Evolutionary conservation across 208 protist genomes (phyloP).

Genomic region (Crithidia expoeki): DNA sequence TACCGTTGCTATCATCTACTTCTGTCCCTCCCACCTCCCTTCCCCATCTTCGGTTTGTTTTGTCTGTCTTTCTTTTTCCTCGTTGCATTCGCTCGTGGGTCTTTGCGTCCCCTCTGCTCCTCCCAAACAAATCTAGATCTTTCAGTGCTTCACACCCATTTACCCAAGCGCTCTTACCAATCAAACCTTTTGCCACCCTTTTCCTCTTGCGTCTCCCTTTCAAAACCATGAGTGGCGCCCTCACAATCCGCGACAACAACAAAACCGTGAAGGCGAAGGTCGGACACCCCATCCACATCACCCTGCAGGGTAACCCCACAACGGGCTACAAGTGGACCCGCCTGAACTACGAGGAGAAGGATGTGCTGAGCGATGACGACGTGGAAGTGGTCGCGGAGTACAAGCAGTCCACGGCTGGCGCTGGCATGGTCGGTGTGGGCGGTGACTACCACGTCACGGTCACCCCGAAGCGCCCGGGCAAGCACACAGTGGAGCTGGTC

Average conservation of each 20-base stretch:
- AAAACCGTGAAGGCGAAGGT: conserved; percentile 25
- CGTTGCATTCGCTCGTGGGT: no score
- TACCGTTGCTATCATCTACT: no score
- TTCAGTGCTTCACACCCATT: neutral
- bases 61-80: no score
- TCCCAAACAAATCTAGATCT: no score
- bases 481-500: conserved; percentile 43
- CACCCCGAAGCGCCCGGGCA: conserved; percentile 34
- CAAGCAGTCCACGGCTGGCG: neutral
- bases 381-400: conserved; percentile 28
- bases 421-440: conserved; percentile 42
- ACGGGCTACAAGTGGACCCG: conserved; percentile 74
- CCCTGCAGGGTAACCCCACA: conserved; percentile 66
- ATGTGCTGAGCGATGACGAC: conserved; percentile 27
- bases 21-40: no score
- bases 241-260: conserved; percentile 37
- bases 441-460: conserved; percentile 51
- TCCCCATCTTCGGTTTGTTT: no score
- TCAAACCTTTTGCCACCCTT: conserved; percentile 4
- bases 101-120: no score
- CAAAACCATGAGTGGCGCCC: conserved; percentile 4
- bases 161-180: neutral
- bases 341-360: conserved; percentile 23
- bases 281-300: conserved; percentile 35
- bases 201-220: neutral